These are phyloP conservation scores for Microbotryum scabiosae DNA, from an alignment of 1,284 basidiomycete genomes.

Conservation along the genomic window DNA sequence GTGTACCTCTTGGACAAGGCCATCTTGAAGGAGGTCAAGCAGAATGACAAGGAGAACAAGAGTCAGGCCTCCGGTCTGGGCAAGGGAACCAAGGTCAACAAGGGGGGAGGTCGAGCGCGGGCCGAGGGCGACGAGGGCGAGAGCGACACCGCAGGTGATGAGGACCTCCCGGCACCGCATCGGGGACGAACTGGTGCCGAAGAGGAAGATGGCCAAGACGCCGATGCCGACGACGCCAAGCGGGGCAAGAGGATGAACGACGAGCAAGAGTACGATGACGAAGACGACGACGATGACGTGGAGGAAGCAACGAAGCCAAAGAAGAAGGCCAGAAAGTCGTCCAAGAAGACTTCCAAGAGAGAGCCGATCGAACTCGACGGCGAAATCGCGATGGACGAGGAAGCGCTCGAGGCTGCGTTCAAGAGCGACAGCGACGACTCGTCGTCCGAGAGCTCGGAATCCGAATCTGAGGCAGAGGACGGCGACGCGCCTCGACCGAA, in stretches of 20 bases:
- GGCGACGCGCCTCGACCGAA: slow-evolving; percentile 39
- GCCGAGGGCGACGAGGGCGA: slow-evolving; percentile 23
- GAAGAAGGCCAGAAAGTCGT: background rate
- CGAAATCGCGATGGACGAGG: slow-evolving; percentile 49
- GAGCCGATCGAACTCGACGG: slow-evolving; percentile 44
- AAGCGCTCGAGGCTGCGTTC: slow-evolving; percentile 58
- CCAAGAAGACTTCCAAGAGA: background rate
- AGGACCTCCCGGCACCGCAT: slow-evolving; percentile 37
- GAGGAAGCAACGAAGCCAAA: slow-evolving; percentile 30
- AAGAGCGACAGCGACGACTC: slow-evolving; percentile 35
- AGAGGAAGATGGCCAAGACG: slow-evolving; percentile 42
- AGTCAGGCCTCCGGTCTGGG: slow-evolving; percentile 53
- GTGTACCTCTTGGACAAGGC: slow-evolving; percentile 78
- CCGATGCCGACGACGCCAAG: slow-evolving; percentile 52
- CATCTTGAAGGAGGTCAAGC: slow-evolving; percentile 77
- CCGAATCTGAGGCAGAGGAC: slow-evolving; percentile 34
- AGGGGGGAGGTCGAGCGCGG: slow-evolving; percentile 1
- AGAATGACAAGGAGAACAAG: slow-evolving; percentile 68
- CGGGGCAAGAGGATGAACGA: slow-evolving; percentile 20
- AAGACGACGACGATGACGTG: slow-evolving; percentile 46
- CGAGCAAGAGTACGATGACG: slow-evolving; percentile 31
- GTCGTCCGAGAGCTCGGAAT: slow-evolving; percentile 27
- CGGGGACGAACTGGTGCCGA: slow-evolving; percentile 22
- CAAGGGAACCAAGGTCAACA: slow-evolving; percentile 21
- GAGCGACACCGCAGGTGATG: slow-evolving; percentile 45